phyloP scores from a whole-genome alignment of 2,329 filamentous ascomycete species.

The Aphanocladium album region DNA sequence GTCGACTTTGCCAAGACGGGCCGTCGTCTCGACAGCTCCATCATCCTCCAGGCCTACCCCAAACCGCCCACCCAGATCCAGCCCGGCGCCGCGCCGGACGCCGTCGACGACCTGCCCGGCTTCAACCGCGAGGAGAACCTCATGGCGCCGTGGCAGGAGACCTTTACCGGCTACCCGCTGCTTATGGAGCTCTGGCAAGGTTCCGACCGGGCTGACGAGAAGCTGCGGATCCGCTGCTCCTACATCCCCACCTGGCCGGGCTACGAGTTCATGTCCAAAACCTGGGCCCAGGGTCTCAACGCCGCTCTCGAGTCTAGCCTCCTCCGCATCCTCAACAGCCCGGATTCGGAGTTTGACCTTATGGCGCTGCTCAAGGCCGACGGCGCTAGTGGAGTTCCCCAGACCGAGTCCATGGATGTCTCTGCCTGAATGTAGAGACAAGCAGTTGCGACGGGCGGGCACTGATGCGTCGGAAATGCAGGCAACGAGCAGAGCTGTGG shows the following conservation, averaged over 20 bases:
- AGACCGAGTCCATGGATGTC: background rate
- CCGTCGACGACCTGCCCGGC: conserved; percentile 12
- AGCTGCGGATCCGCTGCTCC: conserved; percentile 9
- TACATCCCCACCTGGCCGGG: conserved; percentile 9
- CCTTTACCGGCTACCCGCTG: conserved; percentile 12
- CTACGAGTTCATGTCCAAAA: conserved; percentile 11
- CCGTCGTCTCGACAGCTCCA: conserved; percentile 12
- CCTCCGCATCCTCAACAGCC: conserved; percentile 7
- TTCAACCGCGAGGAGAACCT: conserved; percentile 15
- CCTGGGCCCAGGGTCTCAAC: conserved; percentile 10
- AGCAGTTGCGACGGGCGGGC: background rate
- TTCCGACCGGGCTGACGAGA: background rate
- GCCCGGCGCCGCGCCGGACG: background rate
- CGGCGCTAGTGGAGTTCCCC: background rate
- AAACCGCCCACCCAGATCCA: background rate
- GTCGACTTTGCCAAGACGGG: conserved; percentile 12
- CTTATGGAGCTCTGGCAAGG: conserved; percentile 11
- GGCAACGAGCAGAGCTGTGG: background rate
- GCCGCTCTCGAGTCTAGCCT: conserved; percentile 10
- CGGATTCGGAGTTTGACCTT: conserved; percentile 10
- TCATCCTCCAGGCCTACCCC: conserved; percentile 12
- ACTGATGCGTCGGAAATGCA: background rate
- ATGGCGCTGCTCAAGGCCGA: background rate
- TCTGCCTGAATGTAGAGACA: background rate
- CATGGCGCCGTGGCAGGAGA: conserved; percentile 10